These are phyloP conservation scores for Dictyostelium brefeldianum DNA, from an alignment of 78 protist genomes.

Conservation along the genomic window DNA sequence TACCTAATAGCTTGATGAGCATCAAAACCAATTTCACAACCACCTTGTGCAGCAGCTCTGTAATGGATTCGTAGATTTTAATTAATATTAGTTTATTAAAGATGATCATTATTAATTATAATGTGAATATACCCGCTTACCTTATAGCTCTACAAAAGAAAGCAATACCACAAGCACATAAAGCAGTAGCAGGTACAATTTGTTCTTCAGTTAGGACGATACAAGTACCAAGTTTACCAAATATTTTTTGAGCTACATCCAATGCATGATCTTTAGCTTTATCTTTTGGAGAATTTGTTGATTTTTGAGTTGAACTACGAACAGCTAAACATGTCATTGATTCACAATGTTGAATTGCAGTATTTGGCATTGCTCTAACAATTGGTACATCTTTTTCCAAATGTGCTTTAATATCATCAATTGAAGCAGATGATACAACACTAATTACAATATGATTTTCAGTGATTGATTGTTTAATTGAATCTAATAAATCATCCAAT, in stretches of 20 bases:
- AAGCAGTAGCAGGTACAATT: constrained; percentile 85
- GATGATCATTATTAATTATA: not conserved
- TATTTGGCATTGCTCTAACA: constrained; percentile 84
- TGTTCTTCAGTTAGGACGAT: constrained; percentile 70
- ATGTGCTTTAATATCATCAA: constrained; percentile 8
- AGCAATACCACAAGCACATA: constrained; percentile 85
- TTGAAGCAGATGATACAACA: constrained; percentile 45
- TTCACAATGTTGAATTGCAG: constrained; percentile 79
- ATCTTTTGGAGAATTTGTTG: not conserved
- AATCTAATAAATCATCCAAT: constrained; percentile 39
- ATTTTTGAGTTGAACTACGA: not conserved
- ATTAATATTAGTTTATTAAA: not conserved
- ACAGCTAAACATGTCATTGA: constrained; percentile 82
- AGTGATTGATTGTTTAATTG: constrained; percentile 13
- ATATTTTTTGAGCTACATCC: constrained; percentile 28
- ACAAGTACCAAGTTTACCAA: constrained; percentile 27
- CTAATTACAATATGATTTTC: constrained; percentile 63
- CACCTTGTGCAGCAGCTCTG: constrained; percentile 85
- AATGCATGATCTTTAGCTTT: constrained; percentile 36
- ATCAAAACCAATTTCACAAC: constrained; percentile 83
- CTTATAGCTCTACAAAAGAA: constrained; percentile 80
- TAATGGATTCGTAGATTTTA: not conserved
- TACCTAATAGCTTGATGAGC: constrained; percentile 73
- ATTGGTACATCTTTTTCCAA: constrained; percentile 23
- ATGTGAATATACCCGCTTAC: not conserved